Evolutionary conservation across 768 basidiomycete genomes (phyloP), one percentile per base, ranked within the genome.

Genomic region (Vishniacozyma victoriae): DNA sequence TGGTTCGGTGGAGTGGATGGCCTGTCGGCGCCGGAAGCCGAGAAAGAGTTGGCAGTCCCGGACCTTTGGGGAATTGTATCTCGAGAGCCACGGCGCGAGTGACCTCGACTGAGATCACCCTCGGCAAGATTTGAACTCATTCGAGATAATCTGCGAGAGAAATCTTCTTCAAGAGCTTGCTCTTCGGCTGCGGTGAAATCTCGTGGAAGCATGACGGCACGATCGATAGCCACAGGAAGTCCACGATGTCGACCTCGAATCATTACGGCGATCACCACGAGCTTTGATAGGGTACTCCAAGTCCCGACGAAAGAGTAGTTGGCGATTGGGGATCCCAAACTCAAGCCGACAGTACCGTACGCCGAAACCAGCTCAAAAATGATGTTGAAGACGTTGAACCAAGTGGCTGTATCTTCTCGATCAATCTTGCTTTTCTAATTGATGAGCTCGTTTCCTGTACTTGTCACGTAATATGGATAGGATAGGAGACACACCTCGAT

Each of bases 221-320:
- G 69, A 44, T 71, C 69, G 27, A 71, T 71, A 41, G 70, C 69
- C 5, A 66, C 65, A 11, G 70, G 70, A 15, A 72, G 41, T 22
- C 88, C 87, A 39, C 91, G 83, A 70, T 96, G 91, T 12, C 89
- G 80, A 6, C 91, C 90, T 48, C 95, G 85, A 52, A 99, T 78
- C 88, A 97, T 97, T 57, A 97, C 89, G 9, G 80, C 70, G 63
- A 82, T 83, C 22, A 96, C 59, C 48, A 97, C 82, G 27, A 97
- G 78, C 71, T 97, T 97, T 0, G 90, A 91, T 4, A 95, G 72
- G 0, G 84, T 79, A 13, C 78, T 75, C 50, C 92, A 82, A 9
- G 83, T 80, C 1, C 89, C 92, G 4, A 81, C 80, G 45, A 96
- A 78, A 50, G 45, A 55, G 26, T 19, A 54, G 16, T 43, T 42